These are phyloP conservation scores for Nakazawaea ambrosiae DNA, from an alignment of 805 yeast species.

Conservation along the genomic window DNA sequence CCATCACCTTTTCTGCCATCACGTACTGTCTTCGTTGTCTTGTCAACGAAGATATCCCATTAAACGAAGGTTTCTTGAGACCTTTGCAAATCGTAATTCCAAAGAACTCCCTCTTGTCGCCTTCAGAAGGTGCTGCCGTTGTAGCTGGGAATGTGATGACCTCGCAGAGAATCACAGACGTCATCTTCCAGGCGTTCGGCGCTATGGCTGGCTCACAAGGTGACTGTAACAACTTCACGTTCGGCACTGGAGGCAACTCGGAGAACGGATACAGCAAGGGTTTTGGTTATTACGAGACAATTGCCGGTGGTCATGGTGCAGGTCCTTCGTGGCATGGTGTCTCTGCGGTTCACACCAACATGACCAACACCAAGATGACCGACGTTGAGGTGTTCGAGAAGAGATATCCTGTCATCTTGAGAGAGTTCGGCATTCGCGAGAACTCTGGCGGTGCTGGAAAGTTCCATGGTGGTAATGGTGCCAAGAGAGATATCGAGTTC, in stretches of 20 bases:
- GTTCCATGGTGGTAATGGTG: conserved; percentile 80
- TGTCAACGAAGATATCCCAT: conserved; percentile 81
- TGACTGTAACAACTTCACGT: conserved; percentile 89
- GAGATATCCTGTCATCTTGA: conserved; percentile 76
- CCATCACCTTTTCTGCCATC: conserved; percentile 84
- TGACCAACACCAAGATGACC: conserved; percentile 90
- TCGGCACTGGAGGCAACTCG: conserved; percentile 69
- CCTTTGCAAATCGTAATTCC: conserved; percentile 71
- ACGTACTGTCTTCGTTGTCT: conserved; percentile 80
- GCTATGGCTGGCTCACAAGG: conserved; percentile 96
- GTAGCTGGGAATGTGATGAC: conserved; percentile 96
- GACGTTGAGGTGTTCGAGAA: conserved; percentile 87
- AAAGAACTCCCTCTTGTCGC: conserved; percentile 56
- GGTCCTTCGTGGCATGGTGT: conserved; percentile 78
- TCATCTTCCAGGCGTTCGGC: conserved; percentile 75
- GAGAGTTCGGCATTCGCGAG: conserved; percentile 60
- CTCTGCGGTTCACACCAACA: conserved; percentile 87
- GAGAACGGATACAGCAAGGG: conserved; percentile 49
- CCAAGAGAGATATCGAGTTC: conserved; percentile 78
- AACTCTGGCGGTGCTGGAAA: conserved; percentile 80
- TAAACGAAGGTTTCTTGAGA: conserved; percentile 85
- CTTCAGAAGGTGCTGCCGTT: conserved; percentile 82
- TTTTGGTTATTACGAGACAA: conserved; percentile 90
- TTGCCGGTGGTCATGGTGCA: conserved; percentile 96
- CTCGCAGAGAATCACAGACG: conserved; percentile 89